Conservation (phyloP, 192 early-diverging fungal genomes). For the Umbelopsis vinacea region DNA sequence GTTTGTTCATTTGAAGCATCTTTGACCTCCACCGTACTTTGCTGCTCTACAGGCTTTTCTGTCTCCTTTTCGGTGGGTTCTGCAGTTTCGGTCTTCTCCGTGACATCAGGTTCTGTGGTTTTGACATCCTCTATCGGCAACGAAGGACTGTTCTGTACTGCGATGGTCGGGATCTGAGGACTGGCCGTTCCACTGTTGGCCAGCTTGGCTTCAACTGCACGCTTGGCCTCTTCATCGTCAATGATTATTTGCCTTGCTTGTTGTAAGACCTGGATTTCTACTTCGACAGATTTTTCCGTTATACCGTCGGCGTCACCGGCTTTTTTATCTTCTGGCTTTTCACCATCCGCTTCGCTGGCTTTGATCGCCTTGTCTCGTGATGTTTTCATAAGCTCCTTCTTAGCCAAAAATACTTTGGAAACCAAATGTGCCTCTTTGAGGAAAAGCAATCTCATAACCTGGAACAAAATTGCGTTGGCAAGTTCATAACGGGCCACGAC, state of each 20-base stretch:
- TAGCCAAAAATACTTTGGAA: constrained; percentile 27
- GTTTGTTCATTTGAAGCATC: background rate
- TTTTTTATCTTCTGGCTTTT: constrained; percentile 16
- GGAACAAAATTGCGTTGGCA: constrained; percentile 39
- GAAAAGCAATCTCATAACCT: constrained; percentile 29
- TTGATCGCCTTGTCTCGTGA: background rate
- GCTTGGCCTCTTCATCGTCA: constrained; percentile 16
- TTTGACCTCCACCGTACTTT: background rate
- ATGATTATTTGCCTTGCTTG: constrained; percentile 26
- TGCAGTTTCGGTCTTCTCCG: background rate
- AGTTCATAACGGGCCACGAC: constrained; percentile 18
- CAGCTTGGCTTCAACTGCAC: background rate
- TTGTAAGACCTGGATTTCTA: constrained; percentile 30
- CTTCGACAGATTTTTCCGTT: constrained; percentile 28
- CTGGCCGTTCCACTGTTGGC: background rate
- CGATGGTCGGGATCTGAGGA: background rate
- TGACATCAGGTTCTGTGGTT: background rate
- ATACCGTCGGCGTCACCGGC: background rate
- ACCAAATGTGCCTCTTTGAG: constrained; percentile 23
- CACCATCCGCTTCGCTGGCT: constrained; percentile 22
- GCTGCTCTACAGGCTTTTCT: background rate
- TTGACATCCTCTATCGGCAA: background rate
- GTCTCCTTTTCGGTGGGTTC: background rate
- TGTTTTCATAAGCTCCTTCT: constrained; percentile 30
- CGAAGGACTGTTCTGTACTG: too few species aligned